Evolutionary conservation across 2,329 filamentous ascomycete species (phyloP).

Genomic region (Geoglossum cookeanum): DNA sequence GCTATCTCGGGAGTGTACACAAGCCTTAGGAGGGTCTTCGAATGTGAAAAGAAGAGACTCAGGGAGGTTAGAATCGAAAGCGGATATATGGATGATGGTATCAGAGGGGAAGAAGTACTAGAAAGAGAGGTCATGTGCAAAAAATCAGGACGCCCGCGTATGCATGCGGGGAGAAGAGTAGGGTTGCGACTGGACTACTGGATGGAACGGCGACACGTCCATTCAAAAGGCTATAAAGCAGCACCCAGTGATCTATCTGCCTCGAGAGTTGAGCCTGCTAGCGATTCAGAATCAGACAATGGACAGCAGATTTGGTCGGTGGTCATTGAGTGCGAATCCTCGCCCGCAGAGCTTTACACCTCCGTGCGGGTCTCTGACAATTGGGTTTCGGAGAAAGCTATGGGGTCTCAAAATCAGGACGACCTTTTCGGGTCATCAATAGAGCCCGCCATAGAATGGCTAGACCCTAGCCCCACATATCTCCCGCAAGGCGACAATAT

Average conservation of each 20-base stretch:
- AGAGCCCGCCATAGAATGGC: constrained; percentile 40
- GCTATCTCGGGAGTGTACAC: constrained; percentile 55
- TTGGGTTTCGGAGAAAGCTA: constrained; percentile 60
- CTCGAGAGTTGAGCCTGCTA: neutral
- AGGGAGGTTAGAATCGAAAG: constrained; percentile 21
- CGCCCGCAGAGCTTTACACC: constrained; percentile 27
- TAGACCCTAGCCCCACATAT: constrained; percentile 48
- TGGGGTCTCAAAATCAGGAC: constrained; percentile 38
- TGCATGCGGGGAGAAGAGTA: constrained; percentile 48
- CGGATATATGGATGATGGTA: constrained; percentile 19
- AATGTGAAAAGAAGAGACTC: constrained; percentile 46
- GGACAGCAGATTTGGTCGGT: constrained; percentile 43
- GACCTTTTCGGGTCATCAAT: constrained; percentile 21
- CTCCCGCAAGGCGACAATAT: constrained; percentile 30
- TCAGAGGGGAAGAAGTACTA: constrained; percentile 30
- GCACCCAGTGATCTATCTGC: constrained; percentile 8
- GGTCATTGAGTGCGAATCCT: constrained; percentile 41
- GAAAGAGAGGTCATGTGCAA: constrained; percentile 45
- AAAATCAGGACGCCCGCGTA: constrained; percentile 48
- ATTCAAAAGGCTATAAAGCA: constrained; percentile 20
- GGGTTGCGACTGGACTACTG: constrained; percentile 63
- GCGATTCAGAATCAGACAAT: constrained; percentile 18
- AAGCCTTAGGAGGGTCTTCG: constrained; percentile 48
- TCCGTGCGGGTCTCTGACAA: constrained; percentile 51
- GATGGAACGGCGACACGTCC: constrained; percentile 40